Evolutionary conservation across 805 yeast genomes (phyloP).

Genomic region (Wickerhamomyces queroliae): DNA sequence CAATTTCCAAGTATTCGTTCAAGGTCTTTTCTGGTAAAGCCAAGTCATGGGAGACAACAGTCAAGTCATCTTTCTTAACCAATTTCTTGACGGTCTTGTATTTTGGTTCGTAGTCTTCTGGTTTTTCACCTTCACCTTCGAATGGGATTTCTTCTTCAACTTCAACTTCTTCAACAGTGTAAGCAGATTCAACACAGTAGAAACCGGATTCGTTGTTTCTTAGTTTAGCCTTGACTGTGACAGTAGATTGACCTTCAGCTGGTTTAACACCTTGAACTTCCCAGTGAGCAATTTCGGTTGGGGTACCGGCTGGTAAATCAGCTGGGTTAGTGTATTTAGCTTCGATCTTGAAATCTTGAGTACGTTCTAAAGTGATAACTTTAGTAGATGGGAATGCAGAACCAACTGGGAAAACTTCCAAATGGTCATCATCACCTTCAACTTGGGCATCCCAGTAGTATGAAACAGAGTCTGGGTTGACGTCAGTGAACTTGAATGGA

Average conservation of each 20-base stretch:
- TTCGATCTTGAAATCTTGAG: slow-evolving; percentile 77
- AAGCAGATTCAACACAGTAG: slow-evolving; percentile 89
- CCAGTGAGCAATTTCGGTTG: slow-evolving; percentile 76
- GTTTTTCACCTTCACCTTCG: slow-evolving; percentile 60
- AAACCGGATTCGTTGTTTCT: slow-evolving; percentile 97
- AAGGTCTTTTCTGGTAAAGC: slow-evolving; percentile 53
- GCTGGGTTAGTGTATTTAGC: slow-evolving; percentile 79
- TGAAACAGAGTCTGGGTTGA: slow-evolving; percentile 86
- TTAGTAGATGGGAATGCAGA: slow-evolving; percentile 92
- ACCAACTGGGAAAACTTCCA: slow-evolving; percentile 96
- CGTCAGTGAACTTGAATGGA: slow-evolving; percentile 97
- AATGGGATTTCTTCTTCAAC: slow-evolving; percentile 84
- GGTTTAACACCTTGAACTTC: slow-evolving; percentile 78
- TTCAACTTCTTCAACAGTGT: slow-evolving; percentile 86
- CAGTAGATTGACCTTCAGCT: slow-evolving; percentile 65
- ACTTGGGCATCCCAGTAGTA: slow-evolving; percentile 93
- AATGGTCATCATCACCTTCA: slow-evolving; percentile 81
- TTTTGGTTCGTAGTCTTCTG: slow-evolving; percentile 81
- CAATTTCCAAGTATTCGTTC: slow-evolving; percentile 69
- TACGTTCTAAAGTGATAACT: slow-evolving; percentile 89
- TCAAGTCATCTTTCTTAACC: slow-evolving; percentile 83
- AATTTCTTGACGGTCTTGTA: slow-evolving; percentile 87
- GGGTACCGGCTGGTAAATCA: slow-evolving; percentile 65
- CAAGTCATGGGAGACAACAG: slow-evolving; percentile 53
- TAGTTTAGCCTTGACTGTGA: slow-evolving; percentile 87